Percentiles rank a stretch among this genome's conserved stretches.
phyloP scores from a whole-genome alignment of 768 basidiomycete species.

The Rhodosporidiobolus odoratus region DNA sequence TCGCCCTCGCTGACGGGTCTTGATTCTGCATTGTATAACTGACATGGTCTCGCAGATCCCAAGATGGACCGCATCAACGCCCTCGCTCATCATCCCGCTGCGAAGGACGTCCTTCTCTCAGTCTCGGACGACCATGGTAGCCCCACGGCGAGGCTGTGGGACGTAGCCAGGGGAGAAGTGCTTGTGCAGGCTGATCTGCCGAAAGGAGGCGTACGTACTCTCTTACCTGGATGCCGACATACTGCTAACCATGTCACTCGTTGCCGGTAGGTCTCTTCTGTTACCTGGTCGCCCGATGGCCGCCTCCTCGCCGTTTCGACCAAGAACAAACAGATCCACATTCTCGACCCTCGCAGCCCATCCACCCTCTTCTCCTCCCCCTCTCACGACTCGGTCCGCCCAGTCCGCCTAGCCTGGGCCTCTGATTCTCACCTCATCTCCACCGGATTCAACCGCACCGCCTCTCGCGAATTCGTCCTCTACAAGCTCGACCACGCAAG shows the following conservation, averaged over 20 bases:
- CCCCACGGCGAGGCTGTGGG: conserved; percentile 43
- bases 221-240: neutral
- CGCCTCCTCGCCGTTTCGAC: conserved; percentile 44
- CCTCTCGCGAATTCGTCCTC: conserved; percentile 46
- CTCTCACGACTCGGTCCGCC: conserved; percentile 46
- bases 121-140: conserved; percentile 46
- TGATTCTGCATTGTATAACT: neutral
- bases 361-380: conserved; percentile 26
- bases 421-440: conserved; percentile 42
- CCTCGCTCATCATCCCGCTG: conserved; percentile 45
- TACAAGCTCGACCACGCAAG: conserved; percentile 30
- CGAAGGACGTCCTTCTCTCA: conserved; percentile 43
- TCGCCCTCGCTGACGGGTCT: too few species aligned
- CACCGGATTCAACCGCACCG: conserved; percentile 47
- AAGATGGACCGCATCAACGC: conserved; percentile 45
- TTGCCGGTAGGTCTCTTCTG: conserved; percentile 41
- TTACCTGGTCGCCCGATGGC: conserved; percentile 43
- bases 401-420: conserved; percentile 46
- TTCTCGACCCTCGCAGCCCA: conserved; percentile 46
- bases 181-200: conserved; percentile 31
- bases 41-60: conserved; percentile 28
- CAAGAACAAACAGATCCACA: conserved; percentile 45
- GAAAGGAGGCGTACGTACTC: conserved; percentile 39
- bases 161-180: conserved; percentile 39
- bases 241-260: neutral